A percentile compares a stretch with the other conserved stretches of the same genome.
These are phyloP conservation scores for Phytopythium sindhum DNA, from an alignment of 352 stramenopile species.

Conservation along the genomic window DNA sequence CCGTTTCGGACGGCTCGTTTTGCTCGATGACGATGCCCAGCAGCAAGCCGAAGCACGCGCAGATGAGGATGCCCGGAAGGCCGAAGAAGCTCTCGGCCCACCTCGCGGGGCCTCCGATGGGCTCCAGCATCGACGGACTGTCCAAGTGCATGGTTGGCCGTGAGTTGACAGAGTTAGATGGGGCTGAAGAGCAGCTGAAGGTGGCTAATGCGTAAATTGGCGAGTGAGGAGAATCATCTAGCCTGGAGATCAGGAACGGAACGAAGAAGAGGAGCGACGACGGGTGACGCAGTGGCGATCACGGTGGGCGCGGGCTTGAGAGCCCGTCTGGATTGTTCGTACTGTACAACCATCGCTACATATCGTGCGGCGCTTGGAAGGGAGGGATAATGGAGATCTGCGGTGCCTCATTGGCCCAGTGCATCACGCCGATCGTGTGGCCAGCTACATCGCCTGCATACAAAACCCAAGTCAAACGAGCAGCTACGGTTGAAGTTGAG, in stretches of 20 bases:
- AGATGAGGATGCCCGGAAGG: constrained; percentile 28
- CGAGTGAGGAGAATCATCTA: background rate
- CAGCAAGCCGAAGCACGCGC: constrained; percentile 18
- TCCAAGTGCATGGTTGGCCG: background rate
- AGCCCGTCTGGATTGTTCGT: background rate
- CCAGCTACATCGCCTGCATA: no score
- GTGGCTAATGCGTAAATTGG: background rate
- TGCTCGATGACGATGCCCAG: constrained; percentile 22
- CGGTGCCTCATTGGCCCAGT: no score
- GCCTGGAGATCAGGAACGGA: no score
- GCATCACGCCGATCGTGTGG: no score
- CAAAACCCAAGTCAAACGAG: background rate
- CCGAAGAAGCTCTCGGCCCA: constrained; percentile 24
- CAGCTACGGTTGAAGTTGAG: constrained; percentile 2
- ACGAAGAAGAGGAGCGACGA: background rate
- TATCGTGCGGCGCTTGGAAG: background rate
- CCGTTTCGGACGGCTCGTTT: constrained; percentile 6
- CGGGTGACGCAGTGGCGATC: background rate
- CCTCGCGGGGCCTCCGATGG: background rate
- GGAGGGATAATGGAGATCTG: background rate
- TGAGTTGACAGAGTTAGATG: background rate
- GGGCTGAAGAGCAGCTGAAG: background rate
- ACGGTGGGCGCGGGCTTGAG: background rate
- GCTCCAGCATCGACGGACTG: constrained; percentile 3
- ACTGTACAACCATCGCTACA: background rate